Evolutionary conservation across 352 stramenopile species (phyloP).

Genomic region (Pythium apleroticum): DNA sequence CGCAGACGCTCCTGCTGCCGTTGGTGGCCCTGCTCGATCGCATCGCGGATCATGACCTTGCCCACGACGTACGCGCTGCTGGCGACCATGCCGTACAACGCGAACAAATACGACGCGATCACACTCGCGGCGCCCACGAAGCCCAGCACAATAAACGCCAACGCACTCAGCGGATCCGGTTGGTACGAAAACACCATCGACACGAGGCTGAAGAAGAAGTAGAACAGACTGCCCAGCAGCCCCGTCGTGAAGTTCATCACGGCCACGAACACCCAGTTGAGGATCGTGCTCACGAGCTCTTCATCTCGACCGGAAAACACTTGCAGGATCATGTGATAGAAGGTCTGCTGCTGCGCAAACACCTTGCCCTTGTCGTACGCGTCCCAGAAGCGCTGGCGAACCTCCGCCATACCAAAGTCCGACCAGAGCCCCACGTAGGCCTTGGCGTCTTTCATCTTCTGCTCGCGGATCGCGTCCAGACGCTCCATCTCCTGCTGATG

Average conservation of each 20-base stretch:
- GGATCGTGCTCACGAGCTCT: slow-evolving; percentile 69
- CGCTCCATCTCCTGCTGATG: slow-evolving; percentile 57
- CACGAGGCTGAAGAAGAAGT: slow-evolving; percentile 84
- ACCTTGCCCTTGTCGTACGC: slow-evolving; percentile 85
- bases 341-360: slow-evolving; percentile 86
- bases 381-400: slow-evolving; percentile 75
- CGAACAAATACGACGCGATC: slow-evolving; percentile 84
- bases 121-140: slow-evolving; percentile 76
- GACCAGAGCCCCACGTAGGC: slow-evolving; percentile 79
- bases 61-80: slow-evolving; percentile 78
- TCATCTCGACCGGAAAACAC: slow-evolving; percentile 72
- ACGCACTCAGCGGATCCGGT: slow-evolving; percentile 70
- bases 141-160: slow-evolving; percentile 70
- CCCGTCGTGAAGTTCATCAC: slow-evolving; percentile 90
- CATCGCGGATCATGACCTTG: slow-evolving; percentile 73
- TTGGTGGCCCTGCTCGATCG: slow-evolving; percentile 69
- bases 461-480: slow-evolving; percentile 54
- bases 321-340: slow-evolving; percentile 84
- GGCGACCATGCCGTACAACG: slow-evolving; percentile 84
- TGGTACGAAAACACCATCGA: slow-evolving; percentile 86
- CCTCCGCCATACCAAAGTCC: slow-evolving; percentile 77
- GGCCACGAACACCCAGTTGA: slow-evolving; percentile 85
- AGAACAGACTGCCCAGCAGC: slow-evolving; percentile 75
- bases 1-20: slow-evolving; percentile 52
- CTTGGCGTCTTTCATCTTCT: slow-evolving; percentile 82